These are phyloP conservation scores for Colletotrichum abscissum DNA, from an alignment of 2,329 filamentous ascomycete genomes.

Conservation along the genomic window DNA sequence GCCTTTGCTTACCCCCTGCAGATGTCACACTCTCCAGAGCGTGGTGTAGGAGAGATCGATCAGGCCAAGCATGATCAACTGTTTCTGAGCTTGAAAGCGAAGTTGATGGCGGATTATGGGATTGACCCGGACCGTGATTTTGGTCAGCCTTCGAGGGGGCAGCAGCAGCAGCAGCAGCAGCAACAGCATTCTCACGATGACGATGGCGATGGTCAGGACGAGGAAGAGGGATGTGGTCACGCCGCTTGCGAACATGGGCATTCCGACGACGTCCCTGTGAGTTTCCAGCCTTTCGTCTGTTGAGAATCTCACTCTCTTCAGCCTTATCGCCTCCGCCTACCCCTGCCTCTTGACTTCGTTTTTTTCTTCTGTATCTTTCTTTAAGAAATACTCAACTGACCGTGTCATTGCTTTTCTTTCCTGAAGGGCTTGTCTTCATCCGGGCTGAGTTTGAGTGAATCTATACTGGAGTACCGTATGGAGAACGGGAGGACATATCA, in stretches of 20 bases:
- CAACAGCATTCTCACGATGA: background rate
- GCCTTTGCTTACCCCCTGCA: background rate
- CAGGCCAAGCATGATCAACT: background rate
- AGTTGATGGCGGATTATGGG: background rate
- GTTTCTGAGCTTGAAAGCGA: background rate
- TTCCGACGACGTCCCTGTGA: background rate
- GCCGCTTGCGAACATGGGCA: background rate
- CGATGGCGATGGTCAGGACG: background rate
- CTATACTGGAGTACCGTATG: background rate
- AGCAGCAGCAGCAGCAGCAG: background rate
- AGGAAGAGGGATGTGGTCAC: background rate
- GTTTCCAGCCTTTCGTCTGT: background rate
- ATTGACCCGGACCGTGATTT: background rate
- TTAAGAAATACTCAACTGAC: background rate
- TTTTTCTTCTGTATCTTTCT: background rate
- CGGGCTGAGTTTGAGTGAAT: background rate
- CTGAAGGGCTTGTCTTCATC: background rate
- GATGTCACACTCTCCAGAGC: background rate
- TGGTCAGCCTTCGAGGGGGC: background rate
- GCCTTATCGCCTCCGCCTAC: background rate
- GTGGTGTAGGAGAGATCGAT: background rate
- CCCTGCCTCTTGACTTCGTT: background rate
- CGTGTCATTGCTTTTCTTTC: background rate
- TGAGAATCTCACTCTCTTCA: background rate
- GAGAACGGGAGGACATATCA: background rate